Base-by-base conservation (phyloP, 1,139 yeast species). In the Hyphopichia burtonii region DNA sequence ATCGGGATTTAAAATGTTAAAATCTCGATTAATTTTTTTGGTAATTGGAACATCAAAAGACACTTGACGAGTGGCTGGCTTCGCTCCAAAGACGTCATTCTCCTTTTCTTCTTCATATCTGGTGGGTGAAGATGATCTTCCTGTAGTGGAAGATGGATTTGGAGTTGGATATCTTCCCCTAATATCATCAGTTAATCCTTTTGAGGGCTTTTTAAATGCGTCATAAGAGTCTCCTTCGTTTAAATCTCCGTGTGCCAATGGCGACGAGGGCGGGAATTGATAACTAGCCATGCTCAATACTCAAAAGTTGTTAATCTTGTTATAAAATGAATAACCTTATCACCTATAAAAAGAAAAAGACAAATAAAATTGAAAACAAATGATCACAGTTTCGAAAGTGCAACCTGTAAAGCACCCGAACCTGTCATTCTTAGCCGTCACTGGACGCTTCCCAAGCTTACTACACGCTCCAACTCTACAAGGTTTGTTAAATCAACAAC, bases 221-320 rank as follows among this genome's bases (percentile, higher is more conserved):
- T 52, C 52, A 15, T 40, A 44, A 17, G 49, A 55, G 33, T 52
- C 53, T 25, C 47, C 56, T 32, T 51, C 56, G 34, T 52, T 52
- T 35, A 55, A 58, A 22, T 48, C 57, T 34, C 50, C 56, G 42
- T 65, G 66, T 41, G 71, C 58, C 45, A 79, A 69, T 2, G 87
- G 86, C 25, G 86, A 82, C 22, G 86, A 80, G 17, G 87, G 87
- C 11, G 85, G 86, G 58, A 80, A 81, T 55, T 74, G 81, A 38
- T 59, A 58, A 44, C 49, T 46, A 12, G 31, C 4, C 15, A 16
- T 15, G 31, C 12, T 39, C 28, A 18, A 19, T 31, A 3, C 16
- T 22, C 31, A 27, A 27, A 7, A 22, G 23, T 22, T n/a, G n/a
- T n/a, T n/a, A n/a, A n/a, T n/a, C n/a, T n/a, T n/a, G n/a, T n/a